Evolutionary conservation across 352 stramenopile genomes (phyloP), one percentile per base, ranked within the genome.

Genomic region (Thraustochytrium sp.): DNA sequence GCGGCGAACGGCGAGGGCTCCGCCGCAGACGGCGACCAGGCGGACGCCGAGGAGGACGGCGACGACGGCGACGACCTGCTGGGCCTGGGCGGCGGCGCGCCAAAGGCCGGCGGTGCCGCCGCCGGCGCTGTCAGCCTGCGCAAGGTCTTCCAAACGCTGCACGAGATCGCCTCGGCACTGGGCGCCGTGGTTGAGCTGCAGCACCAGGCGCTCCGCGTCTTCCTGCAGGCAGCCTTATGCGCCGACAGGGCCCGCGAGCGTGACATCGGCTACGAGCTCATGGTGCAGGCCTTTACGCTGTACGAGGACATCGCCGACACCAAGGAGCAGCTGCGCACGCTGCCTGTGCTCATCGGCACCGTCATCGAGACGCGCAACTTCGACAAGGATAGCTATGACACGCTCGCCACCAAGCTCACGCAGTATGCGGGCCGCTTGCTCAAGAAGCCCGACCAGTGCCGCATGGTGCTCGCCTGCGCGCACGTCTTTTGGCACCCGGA

Each of bases 111-210:
- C 5, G 5, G 54, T 16, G 54, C 54, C 5, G 36, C 26, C 5
- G 26, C 54, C 3, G 68, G 53, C 42, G 42, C 64, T 42, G 90
- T 89, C 26, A 93, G 90, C 2, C 92, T 92, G 42, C 90, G 95
- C 23, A 97, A 98, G 88, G 92, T 98, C 13, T 95, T 98, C 46
- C 93, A 98, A 53, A 98, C 98, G 85, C 89, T 98, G 2, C 96
- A 99, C 89, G 94, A 98, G 87, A 97, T 97, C 64, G 93, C 98
- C 62, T 97, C 94, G 5, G 93, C 92, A 1, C 85, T 99, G 56
- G n/a, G 48, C 42, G 68, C 91, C 90, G 5, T 93, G 23, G 42
- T 80, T n/a, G 68, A 80, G 21, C 68, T 80, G 21, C 68, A 80
- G 16, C 89, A 92, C 74, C 65, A 88, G 13, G 90, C 88, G 3